phyloP scores from a whole-genome alignment of 257 asterid species.

The Solanum piurae region DNA sequence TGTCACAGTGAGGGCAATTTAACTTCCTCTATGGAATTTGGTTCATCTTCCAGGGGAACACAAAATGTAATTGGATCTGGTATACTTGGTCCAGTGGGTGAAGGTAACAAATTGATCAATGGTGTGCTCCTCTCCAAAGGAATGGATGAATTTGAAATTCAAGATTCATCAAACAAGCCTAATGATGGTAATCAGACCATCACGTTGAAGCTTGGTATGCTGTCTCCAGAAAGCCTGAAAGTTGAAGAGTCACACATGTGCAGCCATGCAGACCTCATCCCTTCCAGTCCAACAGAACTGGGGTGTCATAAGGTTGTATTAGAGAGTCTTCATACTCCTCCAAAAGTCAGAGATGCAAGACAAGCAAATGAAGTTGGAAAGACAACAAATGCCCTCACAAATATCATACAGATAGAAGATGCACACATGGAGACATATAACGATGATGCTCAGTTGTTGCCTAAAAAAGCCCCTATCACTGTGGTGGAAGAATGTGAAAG shows the following conservation, averaged over 20 bases:
- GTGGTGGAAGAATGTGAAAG: constrained; percentile 9
- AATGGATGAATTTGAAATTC: constrained; percentile 6
- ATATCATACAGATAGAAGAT: constrained; percentile 3
- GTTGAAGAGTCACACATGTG: constrained; percentile 17
- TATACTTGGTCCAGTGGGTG: background rate
- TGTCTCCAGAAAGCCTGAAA: constrained; percentile 9
- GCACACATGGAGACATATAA: background rate
- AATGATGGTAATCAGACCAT: constrained; percentile 14
- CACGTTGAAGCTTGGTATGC: constrained; percentile 12
- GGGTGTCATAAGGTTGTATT: constrained; percentile 11
- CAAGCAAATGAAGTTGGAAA: constrained; percentile 8
- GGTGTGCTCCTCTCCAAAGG: background rate
- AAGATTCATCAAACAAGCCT: constrained; percentile 6
- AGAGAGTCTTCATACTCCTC: background rate
- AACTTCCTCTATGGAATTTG: constrained; percentile 5
- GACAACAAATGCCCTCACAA: constrained; percentile 8
- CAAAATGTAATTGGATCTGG: background rate
- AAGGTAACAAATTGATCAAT: constrained; percentile 1
- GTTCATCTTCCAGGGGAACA: constrained; percentile 10
- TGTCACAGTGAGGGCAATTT: constrained; percentile 16
- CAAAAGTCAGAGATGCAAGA: background rate
- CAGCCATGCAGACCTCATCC: constrained; percentile 7
- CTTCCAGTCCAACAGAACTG: constrained; percentile 8
- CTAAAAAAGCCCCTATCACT: constrained; percentile 8
- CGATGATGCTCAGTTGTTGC: background rate